These are phyloP conservation scores for Erythrophleum ivorense DNA, from an alignment of 331 rosid species.

Conservation along the genomic window DNA sequence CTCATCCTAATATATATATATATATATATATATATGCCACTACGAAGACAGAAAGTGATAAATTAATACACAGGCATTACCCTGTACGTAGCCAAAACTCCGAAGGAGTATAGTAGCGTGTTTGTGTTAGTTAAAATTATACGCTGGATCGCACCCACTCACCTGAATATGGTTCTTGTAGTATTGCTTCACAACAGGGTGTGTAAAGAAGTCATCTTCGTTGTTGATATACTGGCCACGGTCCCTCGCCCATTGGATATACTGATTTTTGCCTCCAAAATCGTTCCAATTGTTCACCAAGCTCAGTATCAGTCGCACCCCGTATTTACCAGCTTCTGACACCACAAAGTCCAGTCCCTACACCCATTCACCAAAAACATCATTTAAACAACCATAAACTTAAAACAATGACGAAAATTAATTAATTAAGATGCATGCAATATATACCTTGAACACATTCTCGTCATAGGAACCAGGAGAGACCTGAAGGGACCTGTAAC, in stretches of 20 bases:
- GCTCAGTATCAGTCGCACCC: conserved; percentile 44
- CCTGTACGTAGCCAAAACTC: background rate
- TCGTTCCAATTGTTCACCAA: conserved; percentile 49
- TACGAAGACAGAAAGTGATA: no score
- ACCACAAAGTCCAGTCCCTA: conserved; percentile 61
- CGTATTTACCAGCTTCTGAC: conserved; percentile 48
- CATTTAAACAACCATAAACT: background rate
- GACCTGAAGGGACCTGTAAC: conserved; percentile 52
- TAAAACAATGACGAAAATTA: background rate
- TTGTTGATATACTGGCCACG: conserved; percentile 30
- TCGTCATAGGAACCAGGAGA: conserved; percentile 61
- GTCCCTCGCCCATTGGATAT: conserved; percentile 47
- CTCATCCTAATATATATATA: no score
- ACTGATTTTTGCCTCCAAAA: conserved; percentile 49
- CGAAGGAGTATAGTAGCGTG: background rate
- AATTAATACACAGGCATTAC: background rate
- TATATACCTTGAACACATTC: conserved; percentile 47
- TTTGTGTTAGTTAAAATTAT: background rate
- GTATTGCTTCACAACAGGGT: conserved; percentile 40
- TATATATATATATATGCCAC: no score
- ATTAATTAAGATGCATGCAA: background rate
- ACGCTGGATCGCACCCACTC: background rate
- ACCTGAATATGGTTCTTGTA: conserved; percentile 52
- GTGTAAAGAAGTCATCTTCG: conserved; percentile 50
- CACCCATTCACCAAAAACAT: background rate